Percentiles rank a stretch among this genome's conserved stretches.
Evolutionary conservation across 495 filamentous ascomycete species (phyloP).

Genomic region (Podospora anserina): DNA sequence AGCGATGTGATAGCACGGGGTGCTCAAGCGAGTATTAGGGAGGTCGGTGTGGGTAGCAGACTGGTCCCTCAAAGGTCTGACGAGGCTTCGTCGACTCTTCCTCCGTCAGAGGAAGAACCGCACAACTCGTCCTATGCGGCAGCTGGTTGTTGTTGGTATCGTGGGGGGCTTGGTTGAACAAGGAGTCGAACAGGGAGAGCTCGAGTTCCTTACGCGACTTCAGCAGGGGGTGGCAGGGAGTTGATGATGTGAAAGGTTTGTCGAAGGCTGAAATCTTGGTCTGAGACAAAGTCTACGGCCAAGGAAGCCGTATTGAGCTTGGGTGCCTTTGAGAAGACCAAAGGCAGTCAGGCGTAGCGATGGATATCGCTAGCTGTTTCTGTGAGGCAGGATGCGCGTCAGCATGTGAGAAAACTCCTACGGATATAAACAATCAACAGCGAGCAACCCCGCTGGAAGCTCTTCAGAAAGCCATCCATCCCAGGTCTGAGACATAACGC

Average conservation of each 20-base stretch:
- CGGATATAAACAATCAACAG: background rate
- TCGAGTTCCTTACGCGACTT: conserved; percentile 46
- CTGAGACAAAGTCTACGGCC: conserved; percentile 62
- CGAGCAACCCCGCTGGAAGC: conserved; percentile 1
- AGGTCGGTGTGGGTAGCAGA: conserved; percentile 74
- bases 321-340: conserved; percentile 66
- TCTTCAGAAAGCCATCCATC: background rate
- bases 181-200: conserved; percentile 51
- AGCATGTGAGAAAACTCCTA: conserved; percentile 9
- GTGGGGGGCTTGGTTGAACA: conserved; percentile 51
- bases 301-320: conserved; percentile 64
- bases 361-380: background rate
- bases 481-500: conserved; percentile 2
- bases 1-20: conserved; percentile 12
- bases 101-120: conserved; percentile 94
- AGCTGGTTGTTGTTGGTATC: conserved; percentile 69
- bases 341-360: conserved; percentile 49
- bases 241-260: conserved; percentile 66
- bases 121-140: conserved; percentile 96
- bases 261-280: conserved; percentile 73
- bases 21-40: conserved; percentile 62
- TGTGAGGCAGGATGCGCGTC: background rate
- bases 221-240: conserved; percentile 54
- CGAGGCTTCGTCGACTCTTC: conserved; percentile 91
- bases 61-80: conserved; percentile 78